Evolutionary conservation across 2,329 filamentous ascomycete genomes (phyloP), one percentile per base, ranked within the genome.

Genomic region (Kalmusia sp.): DNA sequence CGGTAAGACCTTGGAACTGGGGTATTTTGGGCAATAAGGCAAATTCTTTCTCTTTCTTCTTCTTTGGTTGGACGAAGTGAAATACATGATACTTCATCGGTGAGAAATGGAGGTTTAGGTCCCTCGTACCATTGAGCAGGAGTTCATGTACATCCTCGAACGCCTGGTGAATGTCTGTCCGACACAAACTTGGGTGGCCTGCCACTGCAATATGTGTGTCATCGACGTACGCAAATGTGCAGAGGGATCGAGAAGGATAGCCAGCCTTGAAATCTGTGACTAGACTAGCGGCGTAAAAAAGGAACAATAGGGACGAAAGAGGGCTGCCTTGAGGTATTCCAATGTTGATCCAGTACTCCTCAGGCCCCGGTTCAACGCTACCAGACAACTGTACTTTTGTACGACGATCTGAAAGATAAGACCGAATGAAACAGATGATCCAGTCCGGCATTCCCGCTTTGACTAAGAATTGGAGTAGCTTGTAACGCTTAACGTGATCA

Each of bases 381-480:
- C 49, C 49, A 17, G 17, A 28, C 12, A 52, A 19, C 11, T 40
- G 15, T 6, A 52, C 27, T 17, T 17, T 21, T 3, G 41, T 52
- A 11, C 49, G 35, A 3, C 49, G 21, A 14, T 41, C 34, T 17
- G 33, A 47, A 2, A 52, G 34, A 14, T 45, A 52, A 12, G 49
- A 52, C 14, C 33, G 27, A 22, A 39, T 30, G 14, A 52, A 14
- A 12, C n/a, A 21, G 6, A 52, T 19, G 3, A 52, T 40, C 49
- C 49, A 52, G 24, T 52, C 34, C 4, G 49, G 41, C 25, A 52
- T 40, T 6, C 27, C 34, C 31, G 33, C 37, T 3, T 45, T 7
- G 2, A 35, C 25, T 14, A 52, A n/a, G 17, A 19, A 14, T 5
- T 47, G 22, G 3, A 46, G 25, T 9, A 52, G 21, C 19, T 52